phyloP scores from a whole-genome alignment of 306 rosid genomes.

The Sindora glabra region DNA sequence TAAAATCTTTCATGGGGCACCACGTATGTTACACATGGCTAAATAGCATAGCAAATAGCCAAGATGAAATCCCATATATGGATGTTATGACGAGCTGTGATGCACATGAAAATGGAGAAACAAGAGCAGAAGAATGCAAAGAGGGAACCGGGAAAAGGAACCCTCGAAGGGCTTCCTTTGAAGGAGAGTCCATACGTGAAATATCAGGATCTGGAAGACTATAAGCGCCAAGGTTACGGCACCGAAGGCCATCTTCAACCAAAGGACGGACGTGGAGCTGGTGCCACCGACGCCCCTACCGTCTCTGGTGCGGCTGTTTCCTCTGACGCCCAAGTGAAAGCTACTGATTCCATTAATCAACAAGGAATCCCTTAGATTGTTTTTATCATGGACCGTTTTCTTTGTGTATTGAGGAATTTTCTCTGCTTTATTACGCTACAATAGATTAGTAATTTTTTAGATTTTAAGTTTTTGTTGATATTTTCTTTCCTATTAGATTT shows the following conservation, averaged over 20 bases:
- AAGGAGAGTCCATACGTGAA: conserved; percentile 68
- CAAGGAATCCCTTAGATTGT: conserved; percentile 25
- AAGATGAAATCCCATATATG: neutral
- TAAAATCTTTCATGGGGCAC: neutral
- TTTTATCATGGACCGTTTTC: neutral
- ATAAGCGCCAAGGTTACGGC: conserved; percentile 68
- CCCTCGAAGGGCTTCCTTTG: conserved; percentile 50
- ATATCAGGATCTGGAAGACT: conserved; percentile 61
- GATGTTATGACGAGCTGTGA: neutral
- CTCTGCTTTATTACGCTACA: neutral
- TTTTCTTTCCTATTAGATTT: too few species aligned
- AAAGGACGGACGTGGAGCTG: conserved; percentile 54
- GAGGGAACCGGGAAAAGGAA: conserved; percentile 6
- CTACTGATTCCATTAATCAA: conserved; percentile 22
- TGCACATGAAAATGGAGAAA: conserved; percentile 26
- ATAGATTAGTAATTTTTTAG: neutral
- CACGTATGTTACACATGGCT: conserved; percentile 22
- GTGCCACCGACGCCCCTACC: conserved; percentile 76
- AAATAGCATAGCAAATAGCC: neutral
- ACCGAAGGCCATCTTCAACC: conserved; percentile 67
- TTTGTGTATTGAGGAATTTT: neutral
- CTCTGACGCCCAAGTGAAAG: conserved; percentile 10
- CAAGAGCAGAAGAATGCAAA: conserved; percentile 1
- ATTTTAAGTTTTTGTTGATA: neutral
- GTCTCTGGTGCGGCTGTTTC: conserved; percentile 42